Percentiles rank a stretch among this genome's conserved stretches.
These are phyloP conservation scores for Fragaria vesca DNA, from an alignment of 306 rosid genomes.

Conservation along the genomic window DNA sequence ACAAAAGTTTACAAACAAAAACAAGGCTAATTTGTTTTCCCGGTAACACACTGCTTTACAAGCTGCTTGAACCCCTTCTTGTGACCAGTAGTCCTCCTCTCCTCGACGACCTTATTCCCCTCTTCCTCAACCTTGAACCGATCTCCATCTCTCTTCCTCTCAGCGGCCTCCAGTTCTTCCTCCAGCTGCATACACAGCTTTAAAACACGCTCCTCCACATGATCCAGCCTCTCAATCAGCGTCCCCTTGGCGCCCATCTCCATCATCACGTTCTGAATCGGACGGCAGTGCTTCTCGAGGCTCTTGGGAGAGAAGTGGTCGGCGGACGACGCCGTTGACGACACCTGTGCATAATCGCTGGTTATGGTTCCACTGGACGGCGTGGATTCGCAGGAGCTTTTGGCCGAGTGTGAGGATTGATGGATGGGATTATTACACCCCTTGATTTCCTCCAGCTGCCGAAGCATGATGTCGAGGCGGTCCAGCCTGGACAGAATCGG, in stretches of 20 bases:
- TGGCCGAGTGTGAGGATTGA: conserved; percentile 24
- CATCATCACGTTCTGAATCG: conserved; percentile 55
- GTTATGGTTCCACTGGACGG: conserved; percentile 44
- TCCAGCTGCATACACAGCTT: conserved; percentile 70
- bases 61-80: conserved; percentile 52
- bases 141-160: conserved; percentile 21
- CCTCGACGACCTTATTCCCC: conserved; percentile 4
- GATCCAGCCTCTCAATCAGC: conserved; percentile 62
- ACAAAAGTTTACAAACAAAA: not conserved
- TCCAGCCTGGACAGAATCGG: conserved; percentile 68
- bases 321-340: conserved; percentile 11
- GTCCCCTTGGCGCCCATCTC: conserved; percentile 70
- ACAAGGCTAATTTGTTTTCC: conserved; percentile 12
- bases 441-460: conserved; percentile 45
- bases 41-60: conserved; percentile 40
- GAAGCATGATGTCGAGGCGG: conserved; percentile 63
- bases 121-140: not conserved
- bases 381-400: conserved; percentile 33
- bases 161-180: conserved; percentile 35
- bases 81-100: conserved; percentile 6
- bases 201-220: conserved; percentile 61
- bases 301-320: conserved; percentile 56
- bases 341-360: conserved; percentile 31
- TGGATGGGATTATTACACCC: conserved; percentile 13
- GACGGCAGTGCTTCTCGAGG: conserved; percentile 89